These are phyloP conservation scores for Fennellomyces sp. DNA, from an alignment of 371 early-diverging fungal species.

Conservation along the genomic window DNA sequence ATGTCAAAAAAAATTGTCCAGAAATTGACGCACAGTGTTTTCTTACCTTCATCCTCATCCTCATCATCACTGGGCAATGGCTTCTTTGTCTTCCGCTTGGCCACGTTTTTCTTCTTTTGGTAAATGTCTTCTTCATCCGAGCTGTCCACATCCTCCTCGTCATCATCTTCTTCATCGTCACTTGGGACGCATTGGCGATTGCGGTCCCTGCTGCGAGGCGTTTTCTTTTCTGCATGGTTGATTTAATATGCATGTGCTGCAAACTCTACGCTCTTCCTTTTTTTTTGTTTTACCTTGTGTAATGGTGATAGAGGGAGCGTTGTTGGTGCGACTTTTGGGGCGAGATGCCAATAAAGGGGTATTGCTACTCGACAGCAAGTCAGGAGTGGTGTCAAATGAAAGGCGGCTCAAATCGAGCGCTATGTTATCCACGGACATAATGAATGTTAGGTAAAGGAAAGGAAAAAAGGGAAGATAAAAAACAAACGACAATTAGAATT, in stretches of 20 bases:
- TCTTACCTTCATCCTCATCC: constrained; percentile 41
- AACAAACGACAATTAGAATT: constrained; percentile 6
- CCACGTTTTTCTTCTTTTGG: neutral
- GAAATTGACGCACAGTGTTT: neutral
- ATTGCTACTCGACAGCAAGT: constrained; percentile 1
- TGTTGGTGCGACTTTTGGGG: neutral
- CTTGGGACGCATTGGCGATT: constrained; percentile 45
- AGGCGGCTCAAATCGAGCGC: constrained; percentile 25
- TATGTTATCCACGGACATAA: constrained; percentile 26
- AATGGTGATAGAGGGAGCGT: constrained; percentile 18
- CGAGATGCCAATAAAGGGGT: neutral
- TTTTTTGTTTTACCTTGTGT: constrained; percentile 19
- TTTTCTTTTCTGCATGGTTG: constrained; percentile 13
- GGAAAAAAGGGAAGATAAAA: constrained; percentile 22
- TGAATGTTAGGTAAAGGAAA: constrained; percentile 4
- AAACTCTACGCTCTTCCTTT: neutral
- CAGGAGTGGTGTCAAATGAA: constrained; percentile 24
- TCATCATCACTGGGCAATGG: constrained; percentile 21
- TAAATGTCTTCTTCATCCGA: constrained; percentile 25
- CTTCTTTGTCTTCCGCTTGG: constrained; percentile 1
- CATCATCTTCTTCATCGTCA: constrained; percentile 43
- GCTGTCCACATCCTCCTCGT: constrained; percentile 31
- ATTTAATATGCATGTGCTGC: neutral
- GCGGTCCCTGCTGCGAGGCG: constrained; percentile 23
- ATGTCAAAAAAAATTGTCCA: neutral